phyloP scores from a whole-genome alignment of 2,329 filamentous ascomycete species.

The Rutstroemia sp. region DNA sequence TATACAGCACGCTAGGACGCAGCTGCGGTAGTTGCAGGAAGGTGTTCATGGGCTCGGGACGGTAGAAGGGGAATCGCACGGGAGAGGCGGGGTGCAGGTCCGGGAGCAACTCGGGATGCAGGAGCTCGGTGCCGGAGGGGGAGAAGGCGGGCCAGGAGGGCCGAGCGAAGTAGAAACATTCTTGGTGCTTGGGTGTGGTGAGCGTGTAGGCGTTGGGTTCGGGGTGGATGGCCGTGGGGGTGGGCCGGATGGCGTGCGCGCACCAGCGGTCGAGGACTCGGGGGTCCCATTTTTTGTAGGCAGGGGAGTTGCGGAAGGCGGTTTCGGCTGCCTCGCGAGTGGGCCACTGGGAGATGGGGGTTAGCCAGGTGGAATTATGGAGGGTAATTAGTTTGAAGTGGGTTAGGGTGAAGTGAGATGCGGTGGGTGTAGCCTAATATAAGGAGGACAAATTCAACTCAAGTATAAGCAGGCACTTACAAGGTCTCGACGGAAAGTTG shows the following conservation, averaged over 20 bases:
- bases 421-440: background rate
- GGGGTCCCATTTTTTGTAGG: conserved; percentile 77
- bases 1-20: conserved; percentile 58
- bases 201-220: conserved; percentile 52
- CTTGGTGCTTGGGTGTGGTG: conserved; percentile 78
- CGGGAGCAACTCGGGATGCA: conserved; percentile 41
- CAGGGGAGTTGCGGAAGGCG: conserved; percentile 60
- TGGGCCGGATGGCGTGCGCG: conserved; percentile 64
- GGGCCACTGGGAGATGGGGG: conserved; percentile 50
- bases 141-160: conserved; percentile 41
- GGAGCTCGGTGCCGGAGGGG: conserved; percentile 29
- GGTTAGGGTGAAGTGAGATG: background rate
- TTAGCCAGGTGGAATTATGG: background rate
- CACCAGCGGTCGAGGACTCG: conserved; percentile 72
- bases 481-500: conserved; percentile 64
- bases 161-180: conserved; percentile 71
- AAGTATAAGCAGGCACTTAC: background rate
- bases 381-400: background rate
- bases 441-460: background rate
- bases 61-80: conserved; percentile 50
- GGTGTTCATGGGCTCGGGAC: conserved; percentile 52
- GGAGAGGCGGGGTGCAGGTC: conserved; percentile 20
- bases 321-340: conserved; percentile 61
- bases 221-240: conserved; percentile 56
- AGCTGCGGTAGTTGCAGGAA: conserved; percentile 51